phyloP scores from a whole-genome alignment of 768 basidiomycete species.

The Phylloporus sp. region DNA sequence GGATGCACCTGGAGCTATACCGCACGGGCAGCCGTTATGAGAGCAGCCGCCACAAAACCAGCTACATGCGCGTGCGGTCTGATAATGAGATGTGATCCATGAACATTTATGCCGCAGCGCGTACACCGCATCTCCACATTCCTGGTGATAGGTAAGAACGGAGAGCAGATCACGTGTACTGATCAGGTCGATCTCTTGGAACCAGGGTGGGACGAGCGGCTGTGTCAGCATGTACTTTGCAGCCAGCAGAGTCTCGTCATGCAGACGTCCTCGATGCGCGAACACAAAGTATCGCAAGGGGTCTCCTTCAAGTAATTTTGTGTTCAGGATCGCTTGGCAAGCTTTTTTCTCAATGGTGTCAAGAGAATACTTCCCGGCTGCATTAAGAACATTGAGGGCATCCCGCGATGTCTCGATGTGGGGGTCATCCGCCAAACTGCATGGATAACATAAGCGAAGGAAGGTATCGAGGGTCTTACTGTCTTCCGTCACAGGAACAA shows the following conservation, averaged over 20 bases:
- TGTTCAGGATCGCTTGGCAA: conserved; percentile 14
- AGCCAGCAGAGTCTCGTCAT: conserved; percentile 24
- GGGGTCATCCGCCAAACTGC: conserved; percentile 20
- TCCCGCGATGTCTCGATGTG: conserved; percentile 10
- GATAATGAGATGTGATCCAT: not conserved
- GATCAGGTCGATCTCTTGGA: conserved; percentile 28
- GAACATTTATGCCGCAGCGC: not conserved
- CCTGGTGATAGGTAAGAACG: conserved; percentile 20
- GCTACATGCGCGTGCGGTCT: not conserved
- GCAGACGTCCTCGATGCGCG: conserved; percentile 3
- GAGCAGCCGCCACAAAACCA: too few species aligned
- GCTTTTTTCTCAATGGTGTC: conserved; percentile 15
- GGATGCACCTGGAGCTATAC: not conserved
- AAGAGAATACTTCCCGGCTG: conserved; percentile 16
- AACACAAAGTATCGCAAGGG: conserved; percentile 22
- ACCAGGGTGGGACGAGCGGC: conserved; percentile 22
- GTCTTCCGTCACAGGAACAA: conserved; percentile 19
- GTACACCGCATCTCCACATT: conserved; percentile 12
- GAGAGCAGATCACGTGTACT: conserved; percentile 24
- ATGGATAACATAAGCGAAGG: conserved; percentile 28
- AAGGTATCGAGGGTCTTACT: conserved; percentile 22
- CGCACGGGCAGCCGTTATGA: too few species aligned
- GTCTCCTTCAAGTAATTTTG: conserved; percentile 15
- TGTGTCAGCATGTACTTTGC: conserved; percentile 28
- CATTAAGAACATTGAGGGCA: conserved; percentile 6